Conservation (phyloP, 257 asterid genomes). For the Salvia rosmarinus region DNA sequence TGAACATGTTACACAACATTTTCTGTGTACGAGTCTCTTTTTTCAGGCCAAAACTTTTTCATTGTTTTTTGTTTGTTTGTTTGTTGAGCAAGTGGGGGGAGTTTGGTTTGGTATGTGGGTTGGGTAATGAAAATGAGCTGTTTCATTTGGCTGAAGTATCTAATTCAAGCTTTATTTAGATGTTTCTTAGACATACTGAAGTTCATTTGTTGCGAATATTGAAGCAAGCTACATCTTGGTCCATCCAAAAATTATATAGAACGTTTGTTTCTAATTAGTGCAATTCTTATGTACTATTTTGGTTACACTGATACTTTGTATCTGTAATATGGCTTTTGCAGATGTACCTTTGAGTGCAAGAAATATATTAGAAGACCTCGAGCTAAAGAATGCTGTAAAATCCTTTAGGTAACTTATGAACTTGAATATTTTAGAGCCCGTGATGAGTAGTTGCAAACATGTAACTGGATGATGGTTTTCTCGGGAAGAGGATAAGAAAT, state of each 20-base stretch:
- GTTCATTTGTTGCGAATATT: too few species aligned
- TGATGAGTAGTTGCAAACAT: background rate
- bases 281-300: conserved; percentile 25
- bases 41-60: conserved; percentile 1
- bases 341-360: conserved; percentile 78
- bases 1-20: background rate
- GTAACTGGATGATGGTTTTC: background rate
- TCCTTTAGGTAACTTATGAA: conserved; percentile 58
- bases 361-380: conserved; percentile 83
- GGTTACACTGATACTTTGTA: conserved; percentile 25
- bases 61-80: background rate
- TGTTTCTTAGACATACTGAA: conserved; percentile 8
- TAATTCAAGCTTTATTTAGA: background rate
- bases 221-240: background rate
- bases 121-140: background rate
- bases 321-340: conserved; percentile 42
- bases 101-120: background rate
- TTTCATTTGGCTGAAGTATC: conserved; percentile 9
- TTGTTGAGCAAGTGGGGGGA: too few species aligned
- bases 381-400: conserved; percentile 88
- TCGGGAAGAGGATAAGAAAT: conserved; percentile 7
- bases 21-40: conserved; percentile 15
- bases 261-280: conserved; percentile 9
- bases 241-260: background rate
- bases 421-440: background rate